Percentiles rank a stretch among this genome's conserved stretches.
Evolutionary conservation across 331 rosid species (phyloP).

Genomic region (Spiraea crenata): DNA sequence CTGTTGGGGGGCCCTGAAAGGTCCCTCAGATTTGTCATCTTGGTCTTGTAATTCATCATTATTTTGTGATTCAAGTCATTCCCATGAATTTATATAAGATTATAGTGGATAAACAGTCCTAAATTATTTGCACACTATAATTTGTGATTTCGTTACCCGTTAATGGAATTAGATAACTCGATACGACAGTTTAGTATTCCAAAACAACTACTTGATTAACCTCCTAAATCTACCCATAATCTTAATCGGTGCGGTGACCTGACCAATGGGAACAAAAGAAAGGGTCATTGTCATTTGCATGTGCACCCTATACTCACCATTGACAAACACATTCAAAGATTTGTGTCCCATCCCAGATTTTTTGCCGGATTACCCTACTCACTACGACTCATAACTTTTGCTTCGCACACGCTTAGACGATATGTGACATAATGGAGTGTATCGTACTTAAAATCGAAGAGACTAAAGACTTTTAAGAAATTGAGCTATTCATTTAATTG

Average conservation of each 20-base stretch:
- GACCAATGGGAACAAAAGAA: not conserved
- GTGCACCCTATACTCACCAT: constrained; percentile 37
- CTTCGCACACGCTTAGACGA: not conserved
- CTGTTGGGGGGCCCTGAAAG: not conserved
- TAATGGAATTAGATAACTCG: too few species aligned
- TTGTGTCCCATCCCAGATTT: constrained; percentile 45
- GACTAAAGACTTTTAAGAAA: too few species aligned
- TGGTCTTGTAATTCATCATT: not conserved
- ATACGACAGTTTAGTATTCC: too few species aligned
- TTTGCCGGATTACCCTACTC: constrained; percentile 21
- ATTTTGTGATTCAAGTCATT: too few species aligned
- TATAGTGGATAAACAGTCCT: too few species aligned
- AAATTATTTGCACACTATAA: too few species aligned
- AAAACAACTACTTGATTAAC: not conserved
- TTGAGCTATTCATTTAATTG: too few species aligned
- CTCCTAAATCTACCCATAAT: not conserved
- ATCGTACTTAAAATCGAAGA: too few species aligned
- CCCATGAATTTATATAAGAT: too few species aligned
- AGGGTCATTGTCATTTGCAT: constrained; percentile 48
- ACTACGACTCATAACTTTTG: not conserved
- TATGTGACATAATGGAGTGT: not conserved
- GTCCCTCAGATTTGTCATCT: constrained; percentile 4
- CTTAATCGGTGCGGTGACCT: not conserved
- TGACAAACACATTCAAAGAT: constrained; percentile 23
- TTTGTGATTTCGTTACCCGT: too few species aligned